Evolutionary conservation across 2,329 filamentous ascomycete genomes (phyloP).

Genomic region (Macrophomina pseudophaseolina): DNA sequence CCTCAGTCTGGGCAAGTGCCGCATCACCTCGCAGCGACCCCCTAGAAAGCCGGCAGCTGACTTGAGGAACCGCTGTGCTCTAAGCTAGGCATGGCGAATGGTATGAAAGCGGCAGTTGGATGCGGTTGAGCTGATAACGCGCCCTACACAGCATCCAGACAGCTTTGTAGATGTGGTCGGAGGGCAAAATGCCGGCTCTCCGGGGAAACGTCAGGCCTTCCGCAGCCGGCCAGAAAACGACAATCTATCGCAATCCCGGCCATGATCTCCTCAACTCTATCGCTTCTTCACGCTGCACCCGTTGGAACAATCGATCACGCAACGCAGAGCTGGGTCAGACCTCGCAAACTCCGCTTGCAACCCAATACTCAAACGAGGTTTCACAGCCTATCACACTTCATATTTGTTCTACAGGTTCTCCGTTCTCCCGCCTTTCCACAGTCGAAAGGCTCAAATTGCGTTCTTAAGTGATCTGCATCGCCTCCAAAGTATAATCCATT

Average conservation of each 20-base stretch:
- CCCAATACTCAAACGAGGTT: no score
- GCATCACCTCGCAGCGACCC: background rate
- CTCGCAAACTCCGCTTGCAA: no score
- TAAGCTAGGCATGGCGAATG: background rate
- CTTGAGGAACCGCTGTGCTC: no score
- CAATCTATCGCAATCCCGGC: conserved; percentile 10
- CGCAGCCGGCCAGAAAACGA: conserved; percentile 6
- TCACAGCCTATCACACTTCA: no score
- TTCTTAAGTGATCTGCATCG: no score
- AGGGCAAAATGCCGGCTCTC: conserved; percentile 25
- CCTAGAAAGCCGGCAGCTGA: background rate
- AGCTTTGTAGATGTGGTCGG: conserved; percentile 20
- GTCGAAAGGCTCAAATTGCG: no score
- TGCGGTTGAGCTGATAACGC: conserved; percentile 1
- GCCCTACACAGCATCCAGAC: conserved; percentile 6
- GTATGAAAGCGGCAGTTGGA: background rate
- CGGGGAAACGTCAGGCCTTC: conserved; percentile 23
- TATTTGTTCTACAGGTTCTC: no score
- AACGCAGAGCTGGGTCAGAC: background rate
- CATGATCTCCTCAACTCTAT: conserved; percentile 18
- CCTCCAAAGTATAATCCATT: no score
- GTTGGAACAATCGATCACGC: no score
- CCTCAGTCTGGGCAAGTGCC: background rate
- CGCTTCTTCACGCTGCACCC: background rate
- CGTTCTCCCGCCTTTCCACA: no score